A percentile compares a stretch with the other conserved stretches of the same genome.
Conservation (phyloP, 2,329 filamentous ascomycete genomes). For the Verticillium albo-atrum region DNA sequence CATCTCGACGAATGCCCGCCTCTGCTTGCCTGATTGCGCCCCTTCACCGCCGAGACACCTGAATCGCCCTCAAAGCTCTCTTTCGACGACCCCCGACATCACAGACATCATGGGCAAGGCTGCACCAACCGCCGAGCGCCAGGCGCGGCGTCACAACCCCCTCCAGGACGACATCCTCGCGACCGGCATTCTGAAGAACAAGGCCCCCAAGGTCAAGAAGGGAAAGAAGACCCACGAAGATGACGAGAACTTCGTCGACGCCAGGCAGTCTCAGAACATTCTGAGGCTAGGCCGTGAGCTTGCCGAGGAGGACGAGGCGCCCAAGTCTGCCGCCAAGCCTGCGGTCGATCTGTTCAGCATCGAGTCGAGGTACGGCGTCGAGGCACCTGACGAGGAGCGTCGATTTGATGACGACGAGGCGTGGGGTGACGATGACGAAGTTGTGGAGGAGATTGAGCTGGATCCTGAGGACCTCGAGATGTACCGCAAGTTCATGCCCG, state of each 20-base stretch:
- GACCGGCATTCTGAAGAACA: conserved; percentile 65
- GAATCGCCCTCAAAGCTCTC: neutral
- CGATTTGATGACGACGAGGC: conserved; percentile 55
- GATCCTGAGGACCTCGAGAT: conserved; percentile 85
- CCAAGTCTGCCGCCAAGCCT: conserved; percentile 34
- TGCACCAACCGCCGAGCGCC: conserved; percentile 51
- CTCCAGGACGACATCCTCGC: conserved; percentile 83
- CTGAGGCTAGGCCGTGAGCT: conserved; percentile 85
- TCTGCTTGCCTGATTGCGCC: neutral
- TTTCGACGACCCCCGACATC: neutral
- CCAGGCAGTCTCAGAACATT: conserved; percentile 84
- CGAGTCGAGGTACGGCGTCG: conserved; percentile 65
- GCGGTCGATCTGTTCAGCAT: conserved; percentile 68
- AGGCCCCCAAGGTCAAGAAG: conserved; percentile 69
- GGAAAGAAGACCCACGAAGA: conserved; percentile 57
- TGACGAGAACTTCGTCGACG: conserved; percentile 71
- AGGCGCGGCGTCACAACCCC: conserved; percentile 76
- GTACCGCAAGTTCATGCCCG: conserved; percentile 85
- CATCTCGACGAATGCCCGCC: neutral
- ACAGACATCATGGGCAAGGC: conserved; percentile 70
- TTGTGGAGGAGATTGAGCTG: conserved; percentile 69
- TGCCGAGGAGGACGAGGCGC: conserved; percentile 67
- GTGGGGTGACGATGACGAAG: conserved; percentile 76
- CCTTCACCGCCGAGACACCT: neutral
- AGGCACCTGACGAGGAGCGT: conserved; percentile 43